Base-by-base conservation (phyloP, 768 basidiomycete species). In the Leccinum rimulosum region DNA sequence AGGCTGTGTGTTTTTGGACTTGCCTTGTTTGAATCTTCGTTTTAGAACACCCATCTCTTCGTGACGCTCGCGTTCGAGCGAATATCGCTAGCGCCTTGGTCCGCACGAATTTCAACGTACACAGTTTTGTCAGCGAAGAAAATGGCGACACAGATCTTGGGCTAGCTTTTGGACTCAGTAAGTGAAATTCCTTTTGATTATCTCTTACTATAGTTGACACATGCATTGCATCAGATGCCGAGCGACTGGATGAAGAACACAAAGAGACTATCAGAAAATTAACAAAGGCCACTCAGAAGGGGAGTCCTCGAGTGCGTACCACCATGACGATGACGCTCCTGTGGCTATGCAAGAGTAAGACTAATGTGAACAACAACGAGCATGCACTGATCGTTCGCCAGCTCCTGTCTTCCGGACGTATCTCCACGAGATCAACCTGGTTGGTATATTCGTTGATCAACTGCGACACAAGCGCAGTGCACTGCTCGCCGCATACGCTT, bases 301-400 rank as follows among this genome's bases (percentile, higher is more conserved):
- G 55, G 6, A 54, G 53, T 38, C n/a, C 52, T 17, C 58, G 52
- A 25, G 67, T 61, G n/a, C 69, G 69, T 17, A 64, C 61, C 3
- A 59, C 65, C 28, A 62, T 67, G 12, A 70, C 68, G 4, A 48
- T 69, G 55, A 71, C 68, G 0, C 25, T 70, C 28, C 8, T 70
- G 33, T 63, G 58, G n/a, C 54, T 70, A 19, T 64, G 62, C 52
- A 56, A 68, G 27, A 62, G 69, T 71, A 12, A 31, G 61, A 36
- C 3, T 30, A 12, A 4, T 19, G 38, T 6, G 9, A 50, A 6
- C 3, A 14, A 10, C 9, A 22, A 45, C 11, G 43, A 19, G n/a
- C 14, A 5, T 2, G 19, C 9, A 9, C 52, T 64, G 3, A 68
- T 17, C 4, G 35, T 52, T 38, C 31, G 11, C 54, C 6, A 70